phyloP scores from a whole-genome alignment of 306 rosid genomes.

The Amphicarpaea edgeworthii region DNA sequence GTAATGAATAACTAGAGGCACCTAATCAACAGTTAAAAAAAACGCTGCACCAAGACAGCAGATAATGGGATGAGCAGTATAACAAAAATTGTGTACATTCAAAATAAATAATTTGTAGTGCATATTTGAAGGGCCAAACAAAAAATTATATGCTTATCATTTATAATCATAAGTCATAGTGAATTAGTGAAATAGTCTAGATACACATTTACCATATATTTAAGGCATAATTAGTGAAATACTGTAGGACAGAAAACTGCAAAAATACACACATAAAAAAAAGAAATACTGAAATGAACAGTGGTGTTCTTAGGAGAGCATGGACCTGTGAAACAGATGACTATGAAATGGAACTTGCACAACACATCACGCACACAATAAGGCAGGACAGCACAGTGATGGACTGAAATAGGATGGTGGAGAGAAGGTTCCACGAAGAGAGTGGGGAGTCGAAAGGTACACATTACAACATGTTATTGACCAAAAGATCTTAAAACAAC shows the following conservation, averaged over 20 bases:
- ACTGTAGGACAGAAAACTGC: neutral
- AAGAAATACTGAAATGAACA: neutral
- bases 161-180: neutral
- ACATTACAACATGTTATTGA: neutral
- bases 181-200: neutral
- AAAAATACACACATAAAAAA: neutral
- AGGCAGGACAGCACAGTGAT: neutral
- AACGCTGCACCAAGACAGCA: too few relatives aligned
- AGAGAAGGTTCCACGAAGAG: neutral
- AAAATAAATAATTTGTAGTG: neutral
- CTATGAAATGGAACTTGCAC: neutral
- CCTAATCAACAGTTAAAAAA: neutral
- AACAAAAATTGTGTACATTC: neutral
- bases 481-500: conserved; percentile 1
- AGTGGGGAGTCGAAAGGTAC: neutral
- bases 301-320: neutral
- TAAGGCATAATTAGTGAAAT: neutral
- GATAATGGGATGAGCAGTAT: neutral
- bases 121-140: neutral
- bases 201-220: neutral
- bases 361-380: neutral
- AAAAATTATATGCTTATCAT: neutral
- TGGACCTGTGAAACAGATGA: neutral
- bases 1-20: neutral
- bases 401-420: neutral